Evolutionary conservation across 495 filamentous ascomycete genomes (phyloP).

Genomic region (Pseudomonodictys pantanalensis): DNA sequence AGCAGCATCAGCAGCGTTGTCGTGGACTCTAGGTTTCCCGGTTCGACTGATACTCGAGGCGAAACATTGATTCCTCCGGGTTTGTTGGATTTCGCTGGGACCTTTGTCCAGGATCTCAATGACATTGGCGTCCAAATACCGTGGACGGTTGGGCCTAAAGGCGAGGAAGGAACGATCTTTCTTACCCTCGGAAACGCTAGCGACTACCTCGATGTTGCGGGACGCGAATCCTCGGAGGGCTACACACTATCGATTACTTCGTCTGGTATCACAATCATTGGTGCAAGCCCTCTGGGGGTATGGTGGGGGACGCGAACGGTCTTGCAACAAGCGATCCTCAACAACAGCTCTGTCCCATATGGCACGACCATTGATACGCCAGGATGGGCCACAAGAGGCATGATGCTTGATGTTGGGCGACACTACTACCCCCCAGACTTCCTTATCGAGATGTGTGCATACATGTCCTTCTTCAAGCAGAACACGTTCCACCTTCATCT

Average conservation of each 20-base stretch:
- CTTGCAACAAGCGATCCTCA: slow-evolving; percentile 48
- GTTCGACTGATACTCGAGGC: too few relatives aligned
- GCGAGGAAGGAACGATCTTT: slow-evolving; percentile 47
- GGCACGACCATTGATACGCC: slow-evolving; percentile 47
- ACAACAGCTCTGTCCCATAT: slow-evolving; percentile 33
- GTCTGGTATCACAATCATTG: slow-evolving; percentile 45
- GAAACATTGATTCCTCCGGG: too few relatives aligned
- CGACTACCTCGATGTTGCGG: slow-evolving; percentile 45
- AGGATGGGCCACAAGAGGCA: slow-evolving; percentile 50
- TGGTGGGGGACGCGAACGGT: slow-evolving; percentile 55
- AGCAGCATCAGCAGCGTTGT: too few relatives aligned
- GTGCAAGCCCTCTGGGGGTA: slow-evolving; percentile 51
- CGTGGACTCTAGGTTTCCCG: too few relatives aligned
- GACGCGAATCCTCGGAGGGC: slow-evolving; percentile 47
- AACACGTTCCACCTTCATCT: slow-evolving; percentile 54
- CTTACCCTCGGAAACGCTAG: slow-evolving; percentile 46
- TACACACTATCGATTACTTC: slow-evolving; percentile 46
- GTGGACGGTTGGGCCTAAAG: too few relatives aligned
- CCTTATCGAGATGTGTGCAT: slow-evolving; percentile 51
- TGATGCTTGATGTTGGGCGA: slow-evolving; percentile 51
- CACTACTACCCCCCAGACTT: slow-evolving; percentile 54
- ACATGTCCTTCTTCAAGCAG: slow-evolving; percentile 56
- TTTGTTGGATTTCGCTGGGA: too few relatives aligned
- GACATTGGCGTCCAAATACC: too few relatives aligned
- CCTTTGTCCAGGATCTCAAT: too few relatives aligned